phyloP scores from a whole-genome alignment of 345 rosid genomes.

The Eucalyptus sp. region DNA sequence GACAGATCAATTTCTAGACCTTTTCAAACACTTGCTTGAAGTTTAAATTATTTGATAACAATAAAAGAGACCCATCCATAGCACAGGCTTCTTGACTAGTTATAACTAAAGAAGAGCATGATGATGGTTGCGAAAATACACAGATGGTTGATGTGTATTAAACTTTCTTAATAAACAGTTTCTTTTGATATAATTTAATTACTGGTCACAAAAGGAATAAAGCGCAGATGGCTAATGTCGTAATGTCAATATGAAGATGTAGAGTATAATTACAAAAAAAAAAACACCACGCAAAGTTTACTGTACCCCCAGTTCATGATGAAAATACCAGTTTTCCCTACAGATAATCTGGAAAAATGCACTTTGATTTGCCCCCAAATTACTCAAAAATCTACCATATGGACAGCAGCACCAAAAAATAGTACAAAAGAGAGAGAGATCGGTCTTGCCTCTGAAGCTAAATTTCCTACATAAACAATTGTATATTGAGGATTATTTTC shows the following conservation, averaged over 20 bases:
- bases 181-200: neutral
- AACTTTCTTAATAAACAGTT: neutral
- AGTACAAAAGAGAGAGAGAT: neutral
- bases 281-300: no score
- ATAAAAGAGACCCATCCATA: neutral
- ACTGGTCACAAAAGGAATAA: neutral
- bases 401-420: neutral
- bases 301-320: neutral
- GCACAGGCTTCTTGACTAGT: neutral
- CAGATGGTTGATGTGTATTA: neutral
- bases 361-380: neutral
- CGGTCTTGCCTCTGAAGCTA: slow-evolving; percentile 67
- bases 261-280: no score
- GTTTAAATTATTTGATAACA: neutral
- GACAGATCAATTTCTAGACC: neutral
- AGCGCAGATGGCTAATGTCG: neutral
- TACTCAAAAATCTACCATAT: neutral
- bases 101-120: neutral
- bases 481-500: slow-evolving; percentile 88
- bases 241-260: neutral
- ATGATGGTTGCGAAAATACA: neutral
- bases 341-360: neutral
- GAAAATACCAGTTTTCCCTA: neutral
- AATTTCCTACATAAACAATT: slow-evolving; percentile 91
- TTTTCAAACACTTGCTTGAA: neutral